phyloP scores from a whole-genome alignment of 2,329 filamentous ascomycete species.

The Diplodia intermedia region DNA sequence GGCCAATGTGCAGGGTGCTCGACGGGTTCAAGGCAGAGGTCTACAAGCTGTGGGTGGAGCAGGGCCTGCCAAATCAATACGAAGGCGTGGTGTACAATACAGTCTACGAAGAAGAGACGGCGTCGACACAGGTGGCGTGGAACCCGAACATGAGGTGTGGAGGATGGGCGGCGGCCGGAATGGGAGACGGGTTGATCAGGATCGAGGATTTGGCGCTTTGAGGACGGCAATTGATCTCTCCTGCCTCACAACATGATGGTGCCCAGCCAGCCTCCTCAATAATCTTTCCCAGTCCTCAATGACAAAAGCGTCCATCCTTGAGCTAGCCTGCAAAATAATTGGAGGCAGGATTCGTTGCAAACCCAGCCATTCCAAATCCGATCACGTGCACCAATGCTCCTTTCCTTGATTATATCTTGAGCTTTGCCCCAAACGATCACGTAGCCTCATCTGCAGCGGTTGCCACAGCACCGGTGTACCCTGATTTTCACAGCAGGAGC shows the following conservation, averaged over 20 bases:
- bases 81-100: slow-evolving; percentile 48
- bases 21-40: slow-evolving; percentile 52
- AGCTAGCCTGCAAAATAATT: background rate
- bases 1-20: slow-evolving; percentile 47
- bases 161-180: slow-evolving; percentile 60
- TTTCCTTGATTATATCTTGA: background rate
- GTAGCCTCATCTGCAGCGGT: background rate
- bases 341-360: background rate
- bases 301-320: background rate
- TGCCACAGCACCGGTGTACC: background rate
- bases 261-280: background rate
- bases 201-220: slow-evolving; percentile 54
- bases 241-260: background rate
- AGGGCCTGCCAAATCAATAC: slow-evolving; percentile 35
- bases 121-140: slow-evolving; percentile 56
- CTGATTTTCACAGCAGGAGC: background rate
- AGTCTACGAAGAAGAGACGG: slow-evolving; percentile 54
- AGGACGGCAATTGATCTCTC: background rate
- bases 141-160: slow-evolving; percentile 59
- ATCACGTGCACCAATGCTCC: background rate
- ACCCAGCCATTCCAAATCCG: background rate
- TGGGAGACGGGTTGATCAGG: slow-evolving; percentile 56
- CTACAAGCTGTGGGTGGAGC: slow-evolving; percentile 38
- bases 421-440: background rate
- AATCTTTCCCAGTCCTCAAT: background rate